Percentiles rank a stretch among this genome's conserved stretches.
These are phyloP conservation scores for Chiua virens DNA, from an alignment of 768 basidiomycete genomes.

Conservation along the genomic window DNA sequence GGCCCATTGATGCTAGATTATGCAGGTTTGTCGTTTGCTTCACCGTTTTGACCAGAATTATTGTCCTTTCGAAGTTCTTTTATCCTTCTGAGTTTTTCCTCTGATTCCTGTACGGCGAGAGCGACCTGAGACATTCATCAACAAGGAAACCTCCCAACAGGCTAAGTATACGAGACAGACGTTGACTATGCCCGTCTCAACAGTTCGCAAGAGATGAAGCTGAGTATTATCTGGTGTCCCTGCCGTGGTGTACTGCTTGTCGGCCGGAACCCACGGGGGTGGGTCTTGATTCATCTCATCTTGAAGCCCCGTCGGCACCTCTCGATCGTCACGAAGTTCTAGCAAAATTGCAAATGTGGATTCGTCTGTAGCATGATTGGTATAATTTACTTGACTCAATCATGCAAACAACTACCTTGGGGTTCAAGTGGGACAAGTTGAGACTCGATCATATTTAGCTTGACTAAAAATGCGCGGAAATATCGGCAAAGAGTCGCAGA, in stretches of 20 bases:
- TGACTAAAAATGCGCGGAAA: constrained; percentile 81
- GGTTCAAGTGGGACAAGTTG: constrained; percentile 60
- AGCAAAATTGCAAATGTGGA: constrained; percentile 81
- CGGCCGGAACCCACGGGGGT: constrained; percentile 80
- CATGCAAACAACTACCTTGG: constrained; percentile 41
- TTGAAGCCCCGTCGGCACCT: constrained; percentile 47
- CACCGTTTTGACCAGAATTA: constrained; percentile 7
- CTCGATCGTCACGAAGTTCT: constrained; percentile 69
- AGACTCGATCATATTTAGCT: constrained; percentile 74
- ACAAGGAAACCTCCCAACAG: not conserved
- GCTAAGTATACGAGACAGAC: constrained; percentile 38
- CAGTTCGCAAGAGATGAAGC: constrained; percentile 72
- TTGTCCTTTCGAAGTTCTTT: constrained; percentile 2
- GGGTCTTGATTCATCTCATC: constrained; percentile 56
- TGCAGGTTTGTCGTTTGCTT: constrained; percentile 8
- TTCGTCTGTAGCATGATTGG: constrained; percentile 47
- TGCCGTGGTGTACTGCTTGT: constrained; percentile 64
- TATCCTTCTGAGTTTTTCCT: constrained; percentile 51
- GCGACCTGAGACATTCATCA: constrained; percentile 51
- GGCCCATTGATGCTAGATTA: not conserved
- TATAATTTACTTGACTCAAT: not conserved
- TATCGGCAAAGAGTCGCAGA: constrained; percentile 63
- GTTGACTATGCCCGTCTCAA: constrained; percentile 83
- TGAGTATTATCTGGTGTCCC: constrained; percentile 66
- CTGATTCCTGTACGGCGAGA: constrained; percentile 78